Base-by-base conservation (phyloP, 805 yeast species). In the Hanseniaspora lachancei region DNA sequence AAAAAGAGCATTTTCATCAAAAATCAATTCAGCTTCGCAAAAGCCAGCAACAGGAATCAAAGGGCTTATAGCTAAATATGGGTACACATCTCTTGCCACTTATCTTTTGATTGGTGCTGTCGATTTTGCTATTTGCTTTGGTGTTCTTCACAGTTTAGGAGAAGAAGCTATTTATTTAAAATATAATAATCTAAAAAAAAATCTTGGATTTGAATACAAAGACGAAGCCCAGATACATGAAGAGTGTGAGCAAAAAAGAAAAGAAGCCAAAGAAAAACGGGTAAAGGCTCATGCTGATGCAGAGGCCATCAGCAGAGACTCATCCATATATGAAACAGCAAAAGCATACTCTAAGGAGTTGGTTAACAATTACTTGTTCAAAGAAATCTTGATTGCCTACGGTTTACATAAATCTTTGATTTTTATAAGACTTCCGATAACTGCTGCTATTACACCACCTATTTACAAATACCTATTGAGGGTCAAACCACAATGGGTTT, bases 381-480 rank as follows among this genome's bases (percentile, higher is more conserved):
- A 97, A 0, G 97, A 91, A 68, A 80, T 88, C 61, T 81, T 86
- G 13, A 77, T 93, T 53, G 97, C 97, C 0, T 93, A 93, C 66
- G 96, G 96, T 2, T 72, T 93, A 47, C 97, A 93, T 72, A 93
- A 93, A 71, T 79, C 89, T 5, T 74, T 93, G 59, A 77, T 91
- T 24, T 79, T 91, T 58, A 77, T 93, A 43, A 77, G 98, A 59
- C 72, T 93, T 5, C 98, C 98, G 15, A 68, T 88, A 34, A 84
- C 97, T 0, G 96, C 96, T 0, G 95, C 95, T 2, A 77, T 89
- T 13, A 89, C 97, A 0, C 98, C 98, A 6, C 65, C 79, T 1
- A 75, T 88, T 2, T 95, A 88, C 5, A 72, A 68, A 53, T 65
- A 72, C 48, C 74, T 91, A 59, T 78, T 85, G 57, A 70, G 76